These are phyloP conservation scores for Candida incommunis DNA, from an alignment of 805 yeast species.

Conservation along the genomic window DNA sequence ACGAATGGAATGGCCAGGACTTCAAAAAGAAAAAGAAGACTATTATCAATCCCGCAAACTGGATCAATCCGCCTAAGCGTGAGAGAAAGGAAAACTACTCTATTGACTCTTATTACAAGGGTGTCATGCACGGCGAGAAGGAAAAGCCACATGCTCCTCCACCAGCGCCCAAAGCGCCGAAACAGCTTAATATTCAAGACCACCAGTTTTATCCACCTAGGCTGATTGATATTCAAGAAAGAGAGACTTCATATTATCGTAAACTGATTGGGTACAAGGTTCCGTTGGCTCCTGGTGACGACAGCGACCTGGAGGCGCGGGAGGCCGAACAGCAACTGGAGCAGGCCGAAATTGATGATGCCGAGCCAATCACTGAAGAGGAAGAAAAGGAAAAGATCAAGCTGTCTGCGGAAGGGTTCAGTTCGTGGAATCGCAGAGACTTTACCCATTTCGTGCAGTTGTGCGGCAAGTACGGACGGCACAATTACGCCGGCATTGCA, in stretches of 20 bases:
- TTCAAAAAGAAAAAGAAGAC: conserved; percentile 38
- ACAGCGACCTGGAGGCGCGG: conserved; percentile 28
- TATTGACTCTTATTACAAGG: conserved; percentile 76
- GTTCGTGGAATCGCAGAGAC: conserved; percentile 79
- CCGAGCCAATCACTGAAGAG: conserved; percentile 63
- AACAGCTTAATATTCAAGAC: conserved; percentile 67
- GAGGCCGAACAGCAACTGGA: conserved; percentile 39
- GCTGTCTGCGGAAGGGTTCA: conserved; percentile 52
- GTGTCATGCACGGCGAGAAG: conserved; percentile 48
- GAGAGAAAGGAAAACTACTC: conserved; percentile 49
- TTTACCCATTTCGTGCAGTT: conserved; percentile 67
- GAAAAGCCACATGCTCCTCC: conserved; percentile 46
- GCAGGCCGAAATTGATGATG: conserved; percentile 58
- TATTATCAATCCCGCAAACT: conserved; percentile 18
- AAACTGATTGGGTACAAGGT: conserved; percentile 52
- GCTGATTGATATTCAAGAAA: conserved; percentile 59
- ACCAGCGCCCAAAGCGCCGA: conserved; percentile 42
- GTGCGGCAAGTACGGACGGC: conserved; percentile 70
- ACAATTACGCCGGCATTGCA: conserved; percentile 55
- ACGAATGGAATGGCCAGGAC: conserved; percentile 93
- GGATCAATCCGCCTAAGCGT: conserved; percentile 74
- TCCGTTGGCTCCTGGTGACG: conserved; percentile 45
- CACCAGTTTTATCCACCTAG: conserved; percentile 85
- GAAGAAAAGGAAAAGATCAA: conserved; percentile 59
- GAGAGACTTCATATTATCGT: conserved; percentile 65